phyloP scores from a whole-genome alignment of 768 basidiomycete species.

The Botryobasidium botryosum region DNA sequence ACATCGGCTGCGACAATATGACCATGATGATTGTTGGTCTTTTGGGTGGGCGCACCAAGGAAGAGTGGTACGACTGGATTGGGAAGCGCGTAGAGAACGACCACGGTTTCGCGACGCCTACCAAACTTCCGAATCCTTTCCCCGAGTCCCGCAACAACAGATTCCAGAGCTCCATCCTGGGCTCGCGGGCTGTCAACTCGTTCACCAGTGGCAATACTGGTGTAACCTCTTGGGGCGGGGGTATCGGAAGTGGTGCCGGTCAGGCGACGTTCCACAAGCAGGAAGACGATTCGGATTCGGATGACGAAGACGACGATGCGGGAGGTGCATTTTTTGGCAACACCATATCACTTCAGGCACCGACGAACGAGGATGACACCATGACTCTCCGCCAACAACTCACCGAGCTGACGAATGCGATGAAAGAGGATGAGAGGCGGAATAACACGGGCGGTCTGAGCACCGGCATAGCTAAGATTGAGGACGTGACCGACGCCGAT shows the following conservation, averaged over 20 bases:
- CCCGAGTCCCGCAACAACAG: conserved; percentile 30
- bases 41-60: conserved; percentile 69
- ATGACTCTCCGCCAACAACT: conserved; percentile 20
- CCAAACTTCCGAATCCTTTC: conserved; percentile 58
- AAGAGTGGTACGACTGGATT: conserved; percentile 88
- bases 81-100: conserved; percentile 58
- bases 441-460: no score
- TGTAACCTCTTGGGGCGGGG: not conserved
- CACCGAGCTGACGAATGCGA: conserved; percentile 11
- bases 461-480: no score
- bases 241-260: not conserved
- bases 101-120: conserved; percentile 67
- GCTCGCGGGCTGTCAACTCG: no score
- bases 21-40: conserved; percentile 83
- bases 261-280: not conserved
- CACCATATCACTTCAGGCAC: conserved; percentile 22
- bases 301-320: conserved; percentile 43
- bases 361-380: conserved; percentile 34
- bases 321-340: conserved; percentile 20
- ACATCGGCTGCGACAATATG: conserved; percentile 99
- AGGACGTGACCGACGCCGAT: no score
- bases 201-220: not conserved
- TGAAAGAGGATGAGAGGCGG: no score
- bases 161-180: not conserved
- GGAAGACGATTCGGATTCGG: conserved; percentile 35